phyloP scores from a whole-genome alignment of 345 rosid species.

The Mercurialis annua region DNA sequence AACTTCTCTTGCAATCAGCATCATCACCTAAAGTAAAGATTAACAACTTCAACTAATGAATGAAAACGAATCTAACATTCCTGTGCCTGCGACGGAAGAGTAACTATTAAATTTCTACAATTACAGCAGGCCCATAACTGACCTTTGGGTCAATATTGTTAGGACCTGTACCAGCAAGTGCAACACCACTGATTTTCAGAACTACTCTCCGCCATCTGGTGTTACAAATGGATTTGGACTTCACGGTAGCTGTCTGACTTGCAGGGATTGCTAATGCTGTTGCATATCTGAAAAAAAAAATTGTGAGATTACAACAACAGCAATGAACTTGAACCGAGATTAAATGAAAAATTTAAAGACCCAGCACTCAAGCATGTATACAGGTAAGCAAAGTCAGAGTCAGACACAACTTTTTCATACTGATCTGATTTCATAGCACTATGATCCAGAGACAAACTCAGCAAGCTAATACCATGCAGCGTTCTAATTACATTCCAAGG shows the following conservation, averaged over 20 bases:
- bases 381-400: not conserved
- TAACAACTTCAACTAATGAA: not conserved
- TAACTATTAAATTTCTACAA: conserved; percentile 6
- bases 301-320: not conserved
- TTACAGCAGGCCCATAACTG: conserved; percentile 19
- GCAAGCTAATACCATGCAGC: not conserved
- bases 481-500: not conserved
- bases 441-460: not conserved
- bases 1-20: conserved; percentile 12
- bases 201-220: conserved; percentile 12
- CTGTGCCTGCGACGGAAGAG: not conserved
- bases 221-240: conserved; percentile 5
- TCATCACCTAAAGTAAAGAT: conserved; percentile 5
- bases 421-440: not conserved
- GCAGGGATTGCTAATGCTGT: conserved; percentile 41
- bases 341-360: not conserved
- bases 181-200: conserved; percentile 12
- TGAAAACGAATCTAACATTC: conserved; percentile 3
- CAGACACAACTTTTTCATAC: not conserved
- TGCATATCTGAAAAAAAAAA: conserved; percentile 39
- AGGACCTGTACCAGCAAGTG: conserved; percentile 7
- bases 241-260: conserved; percentile 36
- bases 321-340: not conserved
- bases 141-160: conserved; percentile 11
- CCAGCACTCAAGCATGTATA: not conserved